Conservation (phyloP, 257 asterid genomes). For the Mitragyna speciosa region DNA sequence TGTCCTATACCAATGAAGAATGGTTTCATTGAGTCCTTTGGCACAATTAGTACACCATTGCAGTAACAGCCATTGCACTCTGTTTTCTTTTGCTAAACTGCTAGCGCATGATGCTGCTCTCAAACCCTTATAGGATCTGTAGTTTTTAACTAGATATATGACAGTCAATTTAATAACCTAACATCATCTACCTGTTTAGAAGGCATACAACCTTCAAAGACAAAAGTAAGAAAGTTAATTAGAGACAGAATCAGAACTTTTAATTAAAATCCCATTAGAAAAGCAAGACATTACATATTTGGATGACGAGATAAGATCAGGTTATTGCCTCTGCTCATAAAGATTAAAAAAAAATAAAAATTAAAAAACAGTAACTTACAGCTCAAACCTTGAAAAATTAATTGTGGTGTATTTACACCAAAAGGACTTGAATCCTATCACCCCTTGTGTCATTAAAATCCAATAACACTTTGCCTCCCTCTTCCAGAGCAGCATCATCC, state of each 20-base stretch:
- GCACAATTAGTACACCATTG: background rate
- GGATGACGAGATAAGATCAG: background rate
- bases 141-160: too few species aligned
- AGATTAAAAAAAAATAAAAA: background rate
- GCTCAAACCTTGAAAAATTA: background rate
- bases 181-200: background rate
- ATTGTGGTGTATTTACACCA: constrained; percentile 43
- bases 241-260: background rate
- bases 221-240: background rate
- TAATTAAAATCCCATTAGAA: background rate
- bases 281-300: background rate
- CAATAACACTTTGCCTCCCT: constrained; percentile 71
- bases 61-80: background rate
- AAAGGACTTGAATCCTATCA: constrained; percentile 81
- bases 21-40: background rate
- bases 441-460: constrained; percentile 82
- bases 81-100: background rate
- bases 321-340: background rate
- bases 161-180: background rate
- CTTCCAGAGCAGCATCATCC: constrained; percentile 61
- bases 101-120: background rate
- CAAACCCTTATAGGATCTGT: too few species aligned
- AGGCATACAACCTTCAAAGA: background rate
- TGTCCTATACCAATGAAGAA: background rate
- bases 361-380: background rate